phyloP scores from a whole-genome alignment of 108 stramenopile species.

The Bacterosira constricta region DNA sequence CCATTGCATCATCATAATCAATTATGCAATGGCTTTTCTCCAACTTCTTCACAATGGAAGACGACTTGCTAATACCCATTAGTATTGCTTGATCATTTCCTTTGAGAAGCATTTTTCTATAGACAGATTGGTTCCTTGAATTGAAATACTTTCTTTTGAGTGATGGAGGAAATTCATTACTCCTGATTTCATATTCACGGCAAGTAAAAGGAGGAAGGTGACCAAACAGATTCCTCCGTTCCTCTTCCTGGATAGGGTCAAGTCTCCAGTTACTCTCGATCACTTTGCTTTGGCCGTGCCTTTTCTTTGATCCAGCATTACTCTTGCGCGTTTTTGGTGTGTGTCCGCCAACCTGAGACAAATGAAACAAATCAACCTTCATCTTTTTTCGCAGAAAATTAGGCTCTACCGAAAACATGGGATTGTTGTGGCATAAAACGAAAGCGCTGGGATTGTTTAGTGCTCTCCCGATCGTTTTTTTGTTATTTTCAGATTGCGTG shows the following conservation, averaged over 20 bases:
- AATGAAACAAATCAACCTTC: conserved; percentile 37
- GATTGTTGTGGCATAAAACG: conserved; percentile 42
- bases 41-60: conserved; percentile 6
- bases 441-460: conserved; percentile 64
- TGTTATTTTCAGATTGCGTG: conserved; percentile 28
- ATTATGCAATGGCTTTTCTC: neutral
- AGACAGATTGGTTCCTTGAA: neutral
- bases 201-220: conserved; percentile 18
- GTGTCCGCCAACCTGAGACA: conserved; percentile 69
- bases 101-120: neutral
- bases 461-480: conserved; percentile 59
- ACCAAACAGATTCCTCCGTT: conserved; percentile 33
- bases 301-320: conserved; percentile 5
- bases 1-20: neutral
- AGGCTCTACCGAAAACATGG: conserved; percentile 63
- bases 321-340: conserved; percentile 33
- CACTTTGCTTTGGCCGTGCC: conserved; percentile 3
- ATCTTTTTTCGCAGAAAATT: conserved; percentile 40
- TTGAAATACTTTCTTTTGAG: conserved; percentile 20
- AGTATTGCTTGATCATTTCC: neutral
- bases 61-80: neutral
- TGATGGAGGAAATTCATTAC: conserved; percentile 13
- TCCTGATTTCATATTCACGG: conserved; percentile 2
- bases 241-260: conserved; percentile 37
- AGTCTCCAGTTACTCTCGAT: conserved; percentile 53